These are phyloP conservation scores for Monascus purpureus DNA, from an alignment of 495 filamentous ascomycete species.

Conservation along the genomic window DNA sequence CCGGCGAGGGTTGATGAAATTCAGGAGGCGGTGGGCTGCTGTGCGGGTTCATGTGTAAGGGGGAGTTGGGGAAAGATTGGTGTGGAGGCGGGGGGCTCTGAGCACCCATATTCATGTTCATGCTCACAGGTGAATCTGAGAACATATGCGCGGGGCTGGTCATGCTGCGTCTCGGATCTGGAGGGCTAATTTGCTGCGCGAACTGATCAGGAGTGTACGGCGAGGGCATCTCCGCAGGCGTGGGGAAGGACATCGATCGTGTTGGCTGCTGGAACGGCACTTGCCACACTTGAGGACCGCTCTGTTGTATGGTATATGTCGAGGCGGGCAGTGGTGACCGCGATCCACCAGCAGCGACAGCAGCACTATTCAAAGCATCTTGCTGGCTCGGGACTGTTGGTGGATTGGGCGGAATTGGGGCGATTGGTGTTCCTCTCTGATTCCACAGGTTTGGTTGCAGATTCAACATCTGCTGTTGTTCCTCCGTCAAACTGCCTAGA, in stretches of 20 bases:
- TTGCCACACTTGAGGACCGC: slow-evolving; percentile 28
- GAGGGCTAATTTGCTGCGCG: slow-evolving; percentile 18
- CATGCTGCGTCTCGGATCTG: slow-evolving; percentile 29
- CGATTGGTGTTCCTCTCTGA: slow-evolving; percentile 10
- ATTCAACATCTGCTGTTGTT: slow-evolving; percentile 26
- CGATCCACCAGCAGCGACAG: too few relatives aligned
- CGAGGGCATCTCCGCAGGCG: slow-evolving; percentile 16
- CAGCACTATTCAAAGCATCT: too few relatives aligned
- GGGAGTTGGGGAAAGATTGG: too few relatives aligned
- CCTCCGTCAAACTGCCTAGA: slow-evolving; percentile 20
- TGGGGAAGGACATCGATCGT: slow-evolving; percentile 28
- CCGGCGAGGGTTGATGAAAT: slow-evolving; percentile 18
- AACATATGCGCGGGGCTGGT: slow-evolving; percentile 26
- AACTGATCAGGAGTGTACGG: slow-evolving; percentile 16
- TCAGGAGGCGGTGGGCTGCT: too few relatives aligned
- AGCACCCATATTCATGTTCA: slow-evolving; percentile 3
- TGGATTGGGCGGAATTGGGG: slow-evolving; percentile 14
- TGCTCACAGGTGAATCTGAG: slow-evolving; percentile 6
- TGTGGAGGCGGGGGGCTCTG: slow-evolving; percentile 18
- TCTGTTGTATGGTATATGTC: slow-evolving; percentile 23
- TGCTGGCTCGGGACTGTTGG: too few relatives aligned
- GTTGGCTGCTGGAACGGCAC: slow-evolving; percentile 19
- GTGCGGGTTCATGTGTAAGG: too few relatives aligned
- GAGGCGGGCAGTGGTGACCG: too few relatives aligned
- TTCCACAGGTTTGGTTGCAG: slow-evolving; percentile 21